Percentiles rank a stretch among this genome's conserved stretches.
Conservation (phyloP, 768 basidiomycete genomes). For the Pholiota conissans region DNA sequence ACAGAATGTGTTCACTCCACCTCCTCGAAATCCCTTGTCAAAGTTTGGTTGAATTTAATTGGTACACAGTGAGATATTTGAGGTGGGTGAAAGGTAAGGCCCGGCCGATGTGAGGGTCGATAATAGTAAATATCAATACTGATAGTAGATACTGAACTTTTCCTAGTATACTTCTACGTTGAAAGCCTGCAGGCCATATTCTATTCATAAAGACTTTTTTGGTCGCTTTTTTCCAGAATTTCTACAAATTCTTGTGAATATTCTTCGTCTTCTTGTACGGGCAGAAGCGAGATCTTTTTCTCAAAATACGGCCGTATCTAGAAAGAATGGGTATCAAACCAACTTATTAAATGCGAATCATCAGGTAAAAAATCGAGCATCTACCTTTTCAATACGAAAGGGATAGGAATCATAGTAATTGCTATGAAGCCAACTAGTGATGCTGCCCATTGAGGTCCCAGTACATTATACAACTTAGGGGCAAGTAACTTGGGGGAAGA, state of each 20-base stretch:
- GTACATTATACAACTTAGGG: slow-evolving; percentile 49
- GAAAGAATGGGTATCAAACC: background rate
- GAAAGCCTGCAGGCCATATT: too few relatives aligned
- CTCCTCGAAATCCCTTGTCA: too few relatives aligned
- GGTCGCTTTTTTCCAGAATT: background rate
- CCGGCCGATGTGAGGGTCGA: too few relatives aligned
- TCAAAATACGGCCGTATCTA: slow-evolving; percentile 43
- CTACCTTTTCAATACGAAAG: slow-evolving; percentile 43
- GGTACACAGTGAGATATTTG: too few relatives aligned
- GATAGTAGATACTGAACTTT: too few relatives aligned
- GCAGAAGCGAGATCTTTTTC: slow-evolving; percentile 25
- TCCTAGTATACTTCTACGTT: too few relatives aligned
- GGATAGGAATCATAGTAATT: slow-evolving; percentile 50
- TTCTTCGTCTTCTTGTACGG: slow-evolving; percentile 12
- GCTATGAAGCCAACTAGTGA: slow-evolving; percentile 55
- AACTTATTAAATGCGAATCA: background rate
- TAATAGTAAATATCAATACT: too few relatives aligned
- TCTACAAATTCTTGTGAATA: background rate
- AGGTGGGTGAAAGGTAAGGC: too few relatives aligned
- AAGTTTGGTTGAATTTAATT: too few relatives aligned
- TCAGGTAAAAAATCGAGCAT: slow-evolving; percentile 1
- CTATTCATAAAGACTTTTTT: too few relatives aligned
- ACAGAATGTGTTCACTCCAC: too few relatives aligned
- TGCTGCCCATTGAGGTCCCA: slow-evolving; percentile 60
- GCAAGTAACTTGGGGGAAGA: slow-evolving; percentile 43